Base-by-base conservation (phyloP, 108 stramenopile species). In the Fistulifera pelliculosa region DNA sequence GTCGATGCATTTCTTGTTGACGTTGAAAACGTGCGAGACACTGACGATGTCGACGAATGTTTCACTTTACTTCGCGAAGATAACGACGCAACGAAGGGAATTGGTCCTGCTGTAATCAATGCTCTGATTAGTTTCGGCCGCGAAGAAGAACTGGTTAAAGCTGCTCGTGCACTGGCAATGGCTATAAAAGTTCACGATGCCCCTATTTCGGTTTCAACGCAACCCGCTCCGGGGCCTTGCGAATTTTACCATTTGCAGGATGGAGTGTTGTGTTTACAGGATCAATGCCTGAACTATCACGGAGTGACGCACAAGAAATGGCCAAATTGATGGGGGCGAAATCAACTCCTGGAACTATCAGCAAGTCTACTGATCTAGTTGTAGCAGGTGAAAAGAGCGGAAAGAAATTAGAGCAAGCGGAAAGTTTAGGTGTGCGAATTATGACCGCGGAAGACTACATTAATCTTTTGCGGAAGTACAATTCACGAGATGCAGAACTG, bases 201-300 rank as follows among this genome's bases (percentile, higher is more conserved):
- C 28, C 19, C 27, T 3, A 43, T 26, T 40, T 47, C 58, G 45
- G 15, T 31, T 35, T 16, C 27, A n/a, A 45, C 13, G 39, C 2
- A 11, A 11, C 38, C 48, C 28, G 21, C 11, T 11, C 42, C 27
- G 12, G 35, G 42, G 8, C 31, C 8, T 35, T 35, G 31, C 31
- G 31, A 8, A 35, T 35, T n/a, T 8, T 35, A 35, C 83, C 80
- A 12, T 74, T 78, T 52, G 53, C 71, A 54, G 85, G 79, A 1
- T 61, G 76, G 64, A 64, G 71, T 0, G 73, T 91, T 7, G 89
- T 91, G 15, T 86, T 91, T 48, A 91, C 89, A 8, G 89, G 89
- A 52, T 58, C 77, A 8, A 41, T 91, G 27, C 75, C 79, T 12
- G 60, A 49, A 43, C 66, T 81, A 62, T 62, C 80, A 15, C 54